Percentiles rank a stretch among this genome's conserved stretches.
Conservation (phyloP, 495 filamentous ascomycete species). For the Penicillium angulare region DNA sequence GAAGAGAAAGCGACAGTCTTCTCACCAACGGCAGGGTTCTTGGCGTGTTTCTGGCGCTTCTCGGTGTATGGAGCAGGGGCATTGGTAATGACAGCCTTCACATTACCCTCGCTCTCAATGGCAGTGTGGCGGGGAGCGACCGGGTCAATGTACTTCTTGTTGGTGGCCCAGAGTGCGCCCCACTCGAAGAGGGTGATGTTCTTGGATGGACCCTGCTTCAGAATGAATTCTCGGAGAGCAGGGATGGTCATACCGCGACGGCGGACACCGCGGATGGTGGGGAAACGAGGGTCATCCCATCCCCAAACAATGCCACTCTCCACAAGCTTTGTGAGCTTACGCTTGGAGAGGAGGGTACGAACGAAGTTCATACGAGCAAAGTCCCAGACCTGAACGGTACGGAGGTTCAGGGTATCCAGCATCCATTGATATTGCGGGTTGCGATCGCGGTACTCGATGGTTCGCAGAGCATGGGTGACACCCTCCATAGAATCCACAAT, state of each 20-base stretch:
- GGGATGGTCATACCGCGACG: conserved; percentile 89
- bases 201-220: conserved; percentile 86
- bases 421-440: conserved; percentile 99
- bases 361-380: conserved; percentile 97
- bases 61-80: conserved; percentile 65
- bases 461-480: conserved; percentile 91
- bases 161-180: conserved; percentile 88
- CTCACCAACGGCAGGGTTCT: conserved; percentile 77
- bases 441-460: conserved; percentile 95
- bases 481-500: conserved; percentile 88
- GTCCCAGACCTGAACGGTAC: conserved; percentile 93
- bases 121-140: conserved; percentile 83
- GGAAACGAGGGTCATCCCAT: conserved; percentile 95
- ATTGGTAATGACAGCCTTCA: conserved; percentile 67
- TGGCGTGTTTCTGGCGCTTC: conserved; percentile 80
- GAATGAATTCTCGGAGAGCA: conserved; percentile 86
- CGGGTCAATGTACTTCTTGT: conserved; percentile 95
- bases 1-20: conserved; percentile 80
- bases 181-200: conserved; percentile 91
- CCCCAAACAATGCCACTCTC: conserved; percentile 83
- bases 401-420: conserved; percentile 77
- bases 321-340: conserved; percentile 92
- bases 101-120: conserved; percentile 62
- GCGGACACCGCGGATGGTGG: conserved; percentile 84
- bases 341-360: conserved; percentile 85